Evolutionary conservation across 2,329 filamentous ascomycete genomes (phyloP).

Genomic region (Phoma sp.): DNA sequence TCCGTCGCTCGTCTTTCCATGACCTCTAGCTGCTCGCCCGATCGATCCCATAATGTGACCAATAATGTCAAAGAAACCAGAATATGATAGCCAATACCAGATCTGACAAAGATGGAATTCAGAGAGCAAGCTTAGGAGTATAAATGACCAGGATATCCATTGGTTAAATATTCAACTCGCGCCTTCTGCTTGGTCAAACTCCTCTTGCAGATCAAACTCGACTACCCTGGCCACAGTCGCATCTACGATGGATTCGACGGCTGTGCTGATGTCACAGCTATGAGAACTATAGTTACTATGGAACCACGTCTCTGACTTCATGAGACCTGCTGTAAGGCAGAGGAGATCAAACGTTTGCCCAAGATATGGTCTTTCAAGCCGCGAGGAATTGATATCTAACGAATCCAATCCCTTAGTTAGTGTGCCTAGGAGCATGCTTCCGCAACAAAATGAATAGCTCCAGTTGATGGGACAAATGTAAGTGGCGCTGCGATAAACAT

Average conservation of each 20-base stretch:
- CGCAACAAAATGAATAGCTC: not conserved
- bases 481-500: slow-evolving; percentile 2
- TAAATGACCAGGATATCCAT: not conserved
- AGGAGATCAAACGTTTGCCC: not conserved
- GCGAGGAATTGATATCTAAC: not conserved
- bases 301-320: not conserved
- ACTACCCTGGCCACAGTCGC: not conserved
- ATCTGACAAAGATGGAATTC: too few relatives aligned
- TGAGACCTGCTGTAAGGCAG: not conserved
- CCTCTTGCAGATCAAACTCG: not conserved
- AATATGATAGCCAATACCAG: too few relatives aligned
- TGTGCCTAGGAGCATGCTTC: not conserved
- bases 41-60: too few relatives aligned
- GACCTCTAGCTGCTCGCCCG: too few relatives aligned
- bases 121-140: too few relatives aligned
- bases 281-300: not conserved
- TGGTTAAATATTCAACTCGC: not conserved
- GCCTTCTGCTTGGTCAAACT: too few relatives aligned
- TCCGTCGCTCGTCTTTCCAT: too few relatives aligned
- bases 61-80: too few relatives aligned
- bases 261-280: not conserved
- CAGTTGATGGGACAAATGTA: not conserved
- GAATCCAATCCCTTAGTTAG: not conserved
- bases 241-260: not conserved
- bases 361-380: not conserved